These are phyloP conservation scores for Chlamydomonas sp. DNA, from an alignment of 139 green algal genomes.

Conservation along the genomic window DNA sequence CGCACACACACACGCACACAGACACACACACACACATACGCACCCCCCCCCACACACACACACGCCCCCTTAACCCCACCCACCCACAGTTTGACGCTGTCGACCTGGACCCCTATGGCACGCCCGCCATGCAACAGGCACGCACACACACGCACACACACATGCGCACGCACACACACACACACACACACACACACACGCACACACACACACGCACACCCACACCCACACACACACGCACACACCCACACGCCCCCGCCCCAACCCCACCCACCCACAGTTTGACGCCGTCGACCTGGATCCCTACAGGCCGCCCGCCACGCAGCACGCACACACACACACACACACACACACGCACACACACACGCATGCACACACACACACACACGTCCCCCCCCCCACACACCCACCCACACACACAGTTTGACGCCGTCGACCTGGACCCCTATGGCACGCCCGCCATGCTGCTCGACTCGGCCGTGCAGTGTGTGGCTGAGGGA, in stretches of 20 bases:
- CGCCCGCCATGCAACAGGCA: conserved; percentile 61
- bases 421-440: conserved; percentile 89
- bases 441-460: conserved; percentile 94
- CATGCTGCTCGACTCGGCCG: conserved; percentile 81
- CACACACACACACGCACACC: conserved; percentile 9
- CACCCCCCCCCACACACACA: not conserved
- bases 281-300: conserved; percentile 95
- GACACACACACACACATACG: conserved; percentile 16
- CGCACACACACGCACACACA: conserved; percentile 3
- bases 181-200: not conserved
- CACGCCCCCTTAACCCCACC: not conserved
- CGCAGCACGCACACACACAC: conserved; percentile 47
- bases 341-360: conserved; percentile 19
- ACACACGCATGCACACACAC: conserved; percentile 12
- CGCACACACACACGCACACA: conserved; percentile 15
- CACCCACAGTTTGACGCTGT: conserved; percentile 72
- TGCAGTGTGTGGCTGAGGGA: conserved; percentile 85
- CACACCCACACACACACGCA: conserved; percentile 18
- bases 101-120: conserved; percentile 96
- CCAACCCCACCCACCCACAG: not conserved
- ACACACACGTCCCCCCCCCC: not conserved
- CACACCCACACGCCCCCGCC: conserved; percentile 10
- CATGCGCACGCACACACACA: conserved; percentile 1
- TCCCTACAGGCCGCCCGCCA: conserved; percentile 86
- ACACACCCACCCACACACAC: not conserved